These are phyloP conservation scores for Mentha longifolia DNA, from an alignment of 257 asterid species.

Conservation along the genomic window DNA sequence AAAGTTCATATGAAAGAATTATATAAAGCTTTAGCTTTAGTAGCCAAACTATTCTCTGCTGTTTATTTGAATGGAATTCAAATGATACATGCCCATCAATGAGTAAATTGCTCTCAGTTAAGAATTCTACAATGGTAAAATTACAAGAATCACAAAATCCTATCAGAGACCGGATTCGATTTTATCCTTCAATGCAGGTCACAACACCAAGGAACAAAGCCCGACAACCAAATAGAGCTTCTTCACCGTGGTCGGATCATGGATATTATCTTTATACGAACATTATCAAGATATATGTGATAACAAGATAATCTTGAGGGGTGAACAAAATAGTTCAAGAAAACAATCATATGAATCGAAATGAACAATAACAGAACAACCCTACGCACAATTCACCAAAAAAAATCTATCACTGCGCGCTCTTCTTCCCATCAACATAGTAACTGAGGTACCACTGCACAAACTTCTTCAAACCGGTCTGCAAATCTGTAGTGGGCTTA, in stretches of 20 bases:
- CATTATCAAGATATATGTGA: slow-evolving; percentile 30
- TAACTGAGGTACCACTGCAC: slow-evolving; percentile 63
- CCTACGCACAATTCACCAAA: slow-evolving; percentile 34
- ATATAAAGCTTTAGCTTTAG: slow-evolving; percentile 11
- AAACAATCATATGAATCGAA: slow-evolving; percentile 46
- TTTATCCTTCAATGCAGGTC: slow-evolving; percentile 34
- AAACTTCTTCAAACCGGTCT: slow-evolving; percentile 62
- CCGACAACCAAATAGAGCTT: slow-evolving; percentile 20
- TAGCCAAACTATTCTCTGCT: slow-evolving; percentile 39
- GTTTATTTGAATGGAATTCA: slow-evolving; percentile 42
- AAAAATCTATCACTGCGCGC: slow-evolving; percentile 43
- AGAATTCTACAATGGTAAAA: slow-evolving; percentile 39
- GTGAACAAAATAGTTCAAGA: slow-evolving; percentile 29
- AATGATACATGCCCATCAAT: slow-evolving; percentile 31
- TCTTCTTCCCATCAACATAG: slow-evolving; percentile 60
- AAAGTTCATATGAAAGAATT: slow-evolving; percentile 18
- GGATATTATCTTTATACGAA: slow-evolving; percentile 31
- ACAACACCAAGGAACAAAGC: slow-evolving; percentile 27
- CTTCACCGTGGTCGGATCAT: slow-evolving; percentile 38
- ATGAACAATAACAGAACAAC: slow-evolving; percentile 39
- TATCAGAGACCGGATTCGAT: slow-evolving; percentile 40
- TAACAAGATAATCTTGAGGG: slow-evolving; percentile 26
- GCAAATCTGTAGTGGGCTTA: slow-evolving; percentile 60
- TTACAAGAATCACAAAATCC: slow-evolving; percentile 57
- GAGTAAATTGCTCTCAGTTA: slow-evolving; percentile 34